Percentiles rank a stretch among this genome's conserved stretches.
phyloP scores from a whole-genome alignment of 345 rosid genomes.

The Erucastrum elatum region DNA sequence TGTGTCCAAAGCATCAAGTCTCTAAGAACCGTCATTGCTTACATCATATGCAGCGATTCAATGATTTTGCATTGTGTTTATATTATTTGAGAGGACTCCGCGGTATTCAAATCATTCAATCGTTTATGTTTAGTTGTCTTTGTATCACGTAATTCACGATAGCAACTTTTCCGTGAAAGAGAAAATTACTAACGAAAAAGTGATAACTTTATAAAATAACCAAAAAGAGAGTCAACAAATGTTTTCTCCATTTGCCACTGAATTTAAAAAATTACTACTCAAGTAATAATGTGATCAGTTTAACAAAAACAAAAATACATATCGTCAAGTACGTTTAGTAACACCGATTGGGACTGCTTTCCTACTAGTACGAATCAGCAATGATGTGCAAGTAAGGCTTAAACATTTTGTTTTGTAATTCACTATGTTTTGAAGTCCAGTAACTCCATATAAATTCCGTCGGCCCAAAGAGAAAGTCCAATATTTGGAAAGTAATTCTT shows the following conservation, averaged over 20 bases:
- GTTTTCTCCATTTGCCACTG: background rate
- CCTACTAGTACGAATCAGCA: background rate
- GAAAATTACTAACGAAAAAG: background rate
- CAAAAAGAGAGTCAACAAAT: background rate
- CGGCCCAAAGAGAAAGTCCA: no score
- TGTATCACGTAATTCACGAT: background rate
- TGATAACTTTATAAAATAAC: background rate
- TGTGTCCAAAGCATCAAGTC: background rate
- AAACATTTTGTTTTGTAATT: background rate
- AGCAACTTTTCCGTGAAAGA: background rate
- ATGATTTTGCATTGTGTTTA: background rate
- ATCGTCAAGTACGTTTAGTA: background rate
- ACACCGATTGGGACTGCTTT: no score
- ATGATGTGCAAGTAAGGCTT: background rate
- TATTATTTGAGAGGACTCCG: background rate
- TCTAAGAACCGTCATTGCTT: constrained; percentile 18
- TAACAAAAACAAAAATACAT: background rate
- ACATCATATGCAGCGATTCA: constrained; percentile 14
- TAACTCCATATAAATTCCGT: no score
- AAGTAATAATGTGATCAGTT: no score
- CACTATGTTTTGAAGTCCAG: background rate
- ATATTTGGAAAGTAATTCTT: no score
- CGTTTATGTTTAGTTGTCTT: background rate
- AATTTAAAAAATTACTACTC: background rate
- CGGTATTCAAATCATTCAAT: background rate